These are phyloP conservation scores for Fistulifera pelliculosa DNA, from an alignment of 108 stramenopile species.

Conservation along the genomic window DNA sequence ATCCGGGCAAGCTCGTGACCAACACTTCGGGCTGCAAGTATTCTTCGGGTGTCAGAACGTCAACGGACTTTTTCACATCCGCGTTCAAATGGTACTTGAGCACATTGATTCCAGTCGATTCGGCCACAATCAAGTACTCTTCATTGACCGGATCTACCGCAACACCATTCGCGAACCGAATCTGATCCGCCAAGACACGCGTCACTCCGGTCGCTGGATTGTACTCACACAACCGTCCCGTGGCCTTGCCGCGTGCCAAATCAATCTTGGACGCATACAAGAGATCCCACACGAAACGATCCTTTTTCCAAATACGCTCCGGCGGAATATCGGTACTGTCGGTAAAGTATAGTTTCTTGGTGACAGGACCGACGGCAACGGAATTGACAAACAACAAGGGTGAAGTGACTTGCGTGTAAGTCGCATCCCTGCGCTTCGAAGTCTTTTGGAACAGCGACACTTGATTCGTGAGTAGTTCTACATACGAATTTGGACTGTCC, in stretches of 20 bases:
- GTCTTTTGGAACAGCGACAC: constrained; percentile 16
- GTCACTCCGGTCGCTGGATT: constrained; percentile 53
- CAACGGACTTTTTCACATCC: not conserved
- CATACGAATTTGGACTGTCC: constrained; percentile 24
- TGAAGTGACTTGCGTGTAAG: not conserved
- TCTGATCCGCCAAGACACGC: constrained; percentile 31
- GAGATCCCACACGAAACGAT: constrained; percentile 30
- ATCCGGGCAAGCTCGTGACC: too few relatives aligned
- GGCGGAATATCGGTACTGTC: constrained; percentile 46
- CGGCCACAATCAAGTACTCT: constrained; percentile 32
- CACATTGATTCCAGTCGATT: constrained; percentile 31
- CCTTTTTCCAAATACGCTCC: constrained; percentile 15
- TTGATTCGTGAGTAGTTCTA: constrained; percentile 47
- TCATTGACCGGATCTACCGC: constrained; percentile 43
- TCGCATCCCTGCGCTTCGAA: constrained; percentile 17
- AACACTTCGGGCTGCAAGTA: too few relatives aligned
- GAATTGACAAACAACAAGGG: constrained; percentile 48
- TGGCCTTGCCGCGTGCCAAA: constrained; percentile 28
- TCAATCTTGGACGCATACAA: constrained; percentile 62
- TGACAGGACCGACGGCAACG: constrained; percentile 43
- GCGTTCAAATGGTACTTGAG: constrained; percentile 46
- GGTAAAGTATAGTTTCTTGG: constrained; percentile 60
- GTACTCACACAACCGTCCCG: constrained; percentile 54
- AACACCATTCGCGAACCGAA: constrained; percentile 60
- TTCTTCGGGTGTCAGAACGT: too few relatives aligned